Base-by-base conservation (phyloP, 352 stramenopile genomes). In the Phytophthora citricola region DNA sequence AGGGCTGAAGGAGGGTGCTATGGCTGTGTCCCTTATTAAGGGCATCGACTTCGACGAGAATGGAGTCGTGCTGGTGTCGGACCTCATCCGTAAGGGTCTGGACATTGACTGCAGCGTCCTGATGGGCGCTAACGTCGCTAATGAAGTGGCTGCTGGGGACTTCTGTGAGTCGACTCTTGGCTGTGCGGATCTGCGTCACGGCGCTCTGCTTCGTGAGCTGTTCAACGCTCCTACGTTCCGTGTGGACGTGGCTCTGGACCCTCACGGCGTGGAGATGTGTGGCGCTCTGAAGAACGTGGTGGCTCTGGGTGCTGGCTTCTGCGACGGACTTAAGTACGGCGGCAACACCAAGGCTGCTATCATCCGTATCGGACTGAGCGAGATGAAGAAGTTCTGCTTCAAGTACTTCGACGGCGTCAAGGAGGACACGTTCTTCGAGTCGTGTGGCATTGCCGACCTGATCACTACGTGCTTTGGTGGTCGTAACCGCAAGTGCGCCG, bases 401-500 rank as follows among this genome's bases (percentile, higher is more conserved):
- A 91, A 92, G 63, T 98, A 98, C 87, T 98, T 97, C 74, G 84
- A 95, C 60, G 91, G 93, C 29, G 83, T 97, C 48, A 93, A 94
- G 69, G 89, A 98, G 53, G 79, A 92, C 67, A 98, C 97, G 41
- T 99, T 99, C 73, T 96, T 98, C 58, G 89, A 99, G 81, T 98
- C 84, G 68, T 99, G 97, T 71, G 97, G 97, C 14, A 95, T 99
- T 36, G 97, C 97, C 6, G 97, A 99, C 69, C 81, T 99, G 5
- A 99, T 99, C 66, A 99, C 97, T 27, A 99, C 97, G 55, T 99
- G 97, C 78, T 99, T 99, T 70, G 97, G 97, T 46, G 97, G 97
- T 53, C 89, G 97, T 36, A 99, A 99, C 73, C 91, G 97, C 58
- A 98, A 97, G 66, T 99, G 96, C 74, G 95, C 94, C 6, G 94